These are phyloP conservation scores for Chimonanthus salicifolius DNA, from an alignment of 164 flowering plant species.

Conservation along the genomic window DNA sequence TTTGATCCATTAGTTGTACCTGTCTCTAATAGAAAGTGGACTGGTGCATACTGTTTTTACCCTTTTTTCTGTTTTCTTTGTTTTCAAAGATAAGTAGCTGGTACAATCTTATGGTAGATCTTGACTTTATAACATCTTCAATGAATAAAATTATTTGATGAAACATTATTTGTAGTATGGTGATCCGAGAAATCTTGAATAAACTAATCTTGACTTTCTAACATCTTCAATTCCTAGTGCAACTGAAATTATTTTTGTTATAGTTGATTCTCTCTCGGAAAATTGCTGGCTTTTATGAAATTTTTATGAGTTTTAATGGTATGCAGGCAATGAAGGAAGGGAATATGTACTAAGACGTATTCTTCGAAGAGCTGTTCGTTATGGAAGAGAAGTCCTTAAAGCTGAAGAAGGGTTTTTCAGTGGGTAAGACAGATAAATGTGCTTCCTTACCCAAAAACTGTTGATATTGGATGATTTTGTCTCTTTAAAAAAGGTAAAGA, in stretches of 20 bases:
- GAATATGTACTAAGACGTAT: conserved; percentile 96
- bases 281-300: not conserved
- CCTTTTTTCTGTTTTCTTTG: too few species aligned
- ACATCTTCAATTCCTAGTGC: not conserved
- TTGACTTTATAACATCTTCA: too few species aligned
- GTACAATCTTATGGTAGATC: too few species aligned
- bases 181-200: not conserved
- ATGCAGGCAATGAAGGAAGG: conserved; percentile 92
- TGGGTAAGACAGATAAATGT: conserved; percentile 41
- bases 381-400: conserved; percentile 89
- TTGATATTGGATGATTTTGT: not conserved
- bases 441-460: not conserved
- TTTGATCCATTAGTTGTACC: too few species aligned
- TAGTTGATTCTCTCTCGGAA: not conserved
- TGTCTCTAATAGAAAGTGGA: too few species aligned
- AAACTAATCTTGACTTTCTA: not conserved
- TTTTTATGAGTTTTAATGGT: conserved; percentile 3
- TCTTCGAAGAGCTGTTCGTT: conserved; percentile 96
- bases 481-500: too few species aligned
- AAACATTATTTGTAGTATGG: not conserved
- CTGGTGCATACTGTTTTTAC: too few species aligned
- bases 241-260: not conserved
- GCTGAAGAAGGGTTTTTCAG: conserved; percentile 91
- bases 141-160: too few species aligned
- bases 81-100: too few species aligned